Percentiles rank a stretch among this genome's conserved stretches.
Evolutionary conservation across 495 filamentous ascomycete genomes (phyloP).

Genomic region (Penicillium diatomitis): DNA sequence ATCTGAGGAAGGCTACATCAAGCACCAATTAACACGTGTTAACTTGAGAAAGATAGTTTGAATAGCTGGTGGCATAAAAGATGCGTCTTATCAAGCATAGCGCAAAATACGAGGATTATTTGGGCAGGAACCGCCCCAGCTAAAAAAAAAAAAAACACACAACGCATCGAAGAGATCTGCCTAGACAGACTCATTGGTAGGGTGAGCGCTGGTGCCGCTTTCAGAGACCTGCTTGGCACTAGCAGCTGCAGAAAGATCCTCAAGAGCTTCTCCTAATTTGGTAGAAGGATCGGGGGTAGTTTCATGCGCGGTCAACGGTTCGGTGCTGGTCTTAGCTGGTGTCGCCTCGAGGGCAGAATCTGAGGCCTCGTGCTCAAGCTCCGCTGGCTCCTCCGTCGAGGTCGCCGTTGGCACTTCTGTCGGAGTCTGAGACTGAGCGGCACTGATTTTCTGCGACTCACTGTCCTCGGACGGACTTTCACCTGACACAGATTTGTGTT

Average conservation of each 20-base stretch:
- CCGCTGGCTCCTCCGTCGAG: background rate
- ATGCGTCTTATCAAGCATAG: too few relatives aligned
- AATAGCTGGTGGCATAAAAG: too few relatives aligned
- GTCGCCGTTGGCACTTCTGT: background rate
- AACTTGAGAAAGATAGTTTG: too few relatives aligned
- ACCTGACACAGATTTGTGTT: constrained; percentile 3
- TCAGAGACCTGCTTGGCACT: constrained; percentile 28
- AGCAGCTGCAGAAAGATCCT: constrained; percentile 20
- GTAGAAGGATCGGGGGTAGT: background rate
- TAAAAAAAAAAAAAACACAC: background rate
- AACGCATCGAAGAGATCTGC: background rate
- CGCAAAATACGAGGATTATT: too few relatives aligned
- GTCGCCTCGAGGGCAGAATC: too few relatives aligned
- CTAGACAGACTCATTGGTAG: background rate
- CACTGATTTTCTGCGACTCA: background rate
- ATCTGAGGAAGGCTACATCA: too few relatives aligned
- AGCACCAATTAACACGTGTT: too few relatives aligned
- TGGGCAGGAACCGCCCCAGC: too few relatives aligned
- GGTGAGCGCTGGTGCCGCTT: constrained; percentile 8
- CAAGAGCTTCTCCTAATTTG: constrained; percentile 16
- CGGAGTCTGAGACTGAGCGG: constrained; percentile 1
- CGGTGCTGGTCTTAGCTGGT: too few relatives aligned
- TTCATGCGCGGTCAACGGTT: too few relatives aligned
- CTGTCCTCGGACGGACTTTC: constrained; percentile 2
- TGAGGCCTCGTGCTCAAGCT: too few relatives aligned